Evolutionary conservation across 257 asterid genomes (phyloP).

Genomic region (Ligustrum vulgare): DNA sequence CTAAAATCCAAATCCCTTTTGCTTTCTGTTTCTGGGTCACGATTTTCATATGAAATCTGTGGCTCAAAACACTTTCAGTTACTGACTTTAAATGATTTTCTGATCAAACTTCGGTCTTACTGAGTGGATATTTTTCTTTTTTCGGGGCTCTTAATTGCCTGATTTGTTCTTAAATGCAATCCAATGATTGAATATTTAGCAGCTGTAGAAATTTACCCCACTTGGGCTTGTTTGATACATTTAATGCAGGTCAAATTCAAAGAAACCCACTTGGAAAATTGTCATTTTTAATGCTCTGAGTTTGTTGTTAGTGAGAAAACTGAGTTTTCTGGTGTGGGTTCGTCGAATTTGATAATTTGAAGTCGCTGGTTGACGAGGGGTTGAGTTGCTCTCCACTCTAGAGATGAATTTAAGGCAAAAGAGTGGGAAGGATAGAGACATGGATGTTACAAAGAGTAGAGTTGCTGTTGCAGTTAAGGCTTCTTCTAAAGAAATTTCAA

Average conservation of each 20-base stretch:
- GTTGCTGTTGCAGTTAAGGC: slow-evolving; percentile 74
- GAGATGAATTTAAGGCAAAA: slow-evolving; percentile 56
- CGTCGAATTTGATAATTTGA: slow-evolving; percentile 17
- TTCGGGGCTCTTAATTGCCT: slow-evolving; percentile 9
- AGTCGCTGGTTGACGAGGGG: neutral
- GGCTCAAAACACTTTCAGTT: slow-evolving; percentile 42
- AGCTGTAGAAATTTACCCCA: slow-evolving; percentile 5
- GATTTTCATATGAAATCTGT: slow-evolving; percentile 38
- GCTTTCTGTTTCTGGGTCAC: slow-evolving; percentile 33
- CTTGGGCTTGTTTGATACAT: neutral
- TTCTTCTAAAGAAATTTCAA: slow-evolving; percentile 60
- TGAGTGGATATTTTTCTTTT: slow-evolving; percentile 13
- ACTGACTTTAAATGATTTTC: slow-evolving; percentile 36
- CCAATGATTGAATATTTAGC: slow-evolving; percentile 23
- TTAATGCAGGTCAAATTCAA: neutral
- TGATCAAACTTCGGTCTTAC: slow-evolving; percentile 3
- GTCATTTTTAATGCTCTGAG: slow-evolving; percentile 13
- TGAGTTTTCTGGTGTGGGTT: slow-evolving; percentile 17
- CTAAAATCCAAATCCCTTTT: slow-evolving; percentile 23
- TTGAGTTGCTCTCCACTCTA: slow-evolving; percentile 8
- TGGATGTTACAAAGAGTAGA: slow-evolving; percentile 35
- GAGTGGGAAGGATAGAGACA: slow-evolving; percentile 36
- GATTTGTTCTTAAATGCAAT: neutral
- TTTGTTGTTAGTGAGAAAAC: slow-evolving; percentile 17
- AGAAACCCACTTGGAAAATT: slow-evolving; percentile 25